Conservation (phyloP, 2,329 filamentous ascomycete species). For the Metarhizium guizhouense region DNA sequence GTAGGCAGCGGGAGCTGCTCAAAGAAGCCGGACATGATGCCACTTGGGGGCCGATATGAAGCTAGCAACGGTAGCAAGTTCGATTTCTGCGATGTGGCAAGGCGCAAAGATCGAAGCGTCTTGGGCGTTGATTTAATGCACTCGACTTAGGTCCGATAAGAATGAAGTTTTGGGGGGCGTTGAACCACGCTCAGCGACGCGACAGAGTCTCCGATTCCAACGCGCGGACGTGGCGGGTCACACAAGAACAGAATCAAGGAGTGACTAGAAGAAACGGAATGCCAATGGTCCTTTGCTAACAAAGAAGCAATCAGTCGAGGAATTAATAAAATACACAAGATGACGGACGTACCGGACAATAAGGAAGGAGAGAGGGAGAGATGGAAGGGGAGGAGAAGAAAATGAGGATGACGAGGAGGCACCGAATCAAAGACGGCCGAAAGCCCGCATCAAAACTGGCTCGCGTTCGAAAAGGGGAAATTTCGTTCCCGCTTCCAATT, state of each 20-base stretch:
- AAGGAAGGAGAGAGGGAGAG: constrained; percentile 12
- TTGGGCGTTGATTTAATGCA: background rate
- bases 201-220: background rate
- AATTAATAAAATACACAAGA: constrained; percentile 13
- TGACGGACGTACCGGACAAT: constrained; percentile 10
- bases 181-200: background rate
- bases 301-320: background rate
- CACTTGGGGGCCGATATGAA: constrained; percentile 10
- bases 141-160: background rate
- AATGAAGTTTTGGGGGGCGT: background rate
- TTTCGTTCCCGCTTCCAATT: constrained; percentile 15
- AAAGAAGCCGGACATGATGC: constrained; percentile 35
- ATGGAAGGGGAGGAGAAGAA: constrained; percentile 10
- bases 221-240: constrained; percentile 2
- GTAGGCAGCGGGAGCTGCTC: constrained; percentile 61
- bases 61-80: background rate
- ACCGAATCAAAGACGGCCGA: background rate
- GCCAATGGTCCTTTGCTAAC: constrained; percentile 1
- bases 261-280: constrained; percentile 25
- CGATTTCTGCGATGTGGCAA: background rate
- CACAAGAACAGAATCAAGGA: constrained; percentile 18
- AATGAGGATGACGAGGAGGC: constrained; percentile 4
- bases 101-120: background rate
- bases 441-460: constrained; percentile 9
- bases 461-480: constrained; percentile 26